Evolutionary conservation across 495 filamentous ascomycete genomes (phyloP).

Genomic region (Trichocladium antarcticum): DNA sequence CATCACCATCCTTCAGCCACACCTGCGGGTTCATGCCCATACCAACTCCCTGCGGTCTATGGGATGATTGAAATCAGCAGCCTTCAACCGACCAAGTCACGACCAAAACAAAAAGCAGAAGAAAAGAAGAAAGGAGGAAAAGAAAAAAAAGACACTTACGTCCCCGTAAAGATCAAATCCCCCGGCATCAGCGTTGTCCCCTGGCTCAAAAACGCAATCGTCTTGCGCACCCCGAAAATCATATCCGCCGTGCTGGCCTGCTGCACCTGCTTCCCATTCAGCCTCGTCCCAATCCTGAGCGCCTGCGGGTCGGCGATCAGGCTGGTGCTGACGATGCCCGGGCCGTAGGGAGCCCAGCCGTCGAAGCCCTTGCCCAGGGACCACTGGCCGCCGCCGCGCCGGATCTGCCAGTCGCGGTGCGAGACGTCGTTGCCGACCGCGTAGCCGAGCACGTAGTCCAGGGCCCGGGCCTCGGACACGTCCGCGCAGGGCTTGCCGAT

Average conservation of each 20-base stretch:
- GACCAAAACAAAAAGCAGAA: not conserved
- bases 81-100: not conserved
- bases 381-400: constrained; percentile 73
- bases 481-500: constrained; percentile 63
- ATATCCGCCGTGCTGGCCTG: constrained; percentile 66
- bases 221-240: constrained; percentile 69
- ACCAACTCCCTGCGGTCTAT: constrained; percentile 63
- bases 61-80: not conserved
- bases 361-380: constrained; percentile 74
- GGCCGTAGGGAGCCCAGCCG: constrained; percentile 80
- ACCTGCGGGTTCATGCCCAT: constrained; percentile 62
- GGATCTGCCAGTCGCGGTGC: constrained; percentile 75
- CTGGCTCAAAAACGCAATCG: constrained; percentile 62
- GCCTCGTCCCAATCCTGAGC: constrained; percentile 51
- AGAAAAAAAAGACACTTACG: constrained; percentile 40
- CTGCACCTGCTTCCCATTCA: constrained; percentile 67
- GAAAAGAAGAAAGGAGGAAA: too few species aligned
- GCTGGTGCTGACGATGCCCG: constrained; percentile 59
- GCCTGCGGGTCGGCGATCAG: constrained; percentile 60
- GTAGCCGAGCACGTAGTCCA: constrained; percentile 72
- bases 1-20: constrained; percentile 72
- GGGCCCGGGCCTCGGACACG: constrained; percentile 53
- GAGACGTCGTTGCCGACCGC: constrained; percentile 74
- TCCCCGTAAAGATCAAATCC: constrained; percentile 79
- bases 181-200: constrained; percentile 70